Percentiles rank a stretch among this genome's conserved stretches.
These are phyloP conservation scores for Blastobotrys indianensis DNA, from an alignment of 1,139 yeast genomes.

Conservation along the genomic window DNA sequence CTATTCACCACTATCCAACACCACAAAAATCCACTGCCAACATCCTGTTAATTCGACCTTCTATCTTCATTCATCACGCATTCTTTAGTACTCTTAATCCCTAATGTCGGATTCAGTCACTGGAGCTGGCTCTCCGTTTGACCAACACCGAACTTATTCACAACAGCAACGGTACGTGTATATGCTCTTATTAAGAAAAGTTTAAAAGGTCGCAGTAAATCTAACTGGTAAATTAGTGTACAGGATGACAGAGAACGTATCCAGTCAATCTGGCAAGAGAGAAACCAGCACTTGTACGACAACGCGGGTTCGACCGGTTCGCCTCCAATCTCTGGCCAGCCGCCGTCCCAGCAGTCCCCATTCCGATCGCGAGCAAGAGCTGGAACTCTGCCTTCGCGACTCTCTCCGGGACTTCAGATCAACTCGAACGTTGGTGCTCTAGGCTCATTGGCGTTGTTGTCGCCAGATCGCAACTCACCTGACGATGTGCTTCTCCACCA, in stretches of 20 bases:
- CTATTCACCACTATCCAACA: too few relatives aligned
- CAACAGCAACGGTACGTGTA: slow-evolving; percentile 14
- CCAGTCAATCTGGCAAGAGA: slow-evolving; percentile 14
- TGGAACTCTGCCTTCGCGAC: slow-evolving; percentile 41
- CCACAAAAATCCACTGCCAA: too few relatives aligned
- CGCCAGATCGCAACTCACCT: slow-evolving; percentile 27
- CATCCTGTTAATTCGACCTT: too few relatives aligned
- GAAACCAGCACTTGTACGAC: slow-evolving; percentile 3
- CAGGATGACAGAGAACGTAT: slow-evolving; percentile 4
- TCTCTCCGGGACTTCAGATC: slow-evolving; percentile 29
- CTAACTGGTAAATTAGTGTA: slow-evolving; percentile 5
- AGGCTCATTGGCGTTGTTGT: slow-evolving; percentile 31
- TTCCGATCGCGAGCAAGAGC: slow-evolving; percentile 35
- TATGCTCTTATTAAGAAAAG: too few relatives aligned
- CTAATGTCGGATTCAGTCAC: slow-evolving; percentile 19
- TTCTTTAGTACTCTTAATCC: slow-evolving; percentile 4
- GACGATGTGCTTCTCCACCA: slow-evolving; percentile 9
- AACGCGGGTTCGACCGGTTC: slow-evolving; percentile 6
- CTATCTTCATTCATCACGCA: too few relatives aligned
- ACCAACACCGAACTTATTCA: slow-evolving; percentile 16
- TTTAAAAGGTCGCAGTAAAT: too few relatives aligned
- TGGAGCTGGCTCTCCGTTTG: slow-evolving; percentile 27
- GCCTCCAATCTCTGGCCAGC: slow-evolving; percentile 5
- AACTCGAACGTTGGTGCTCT: slow-evolving; percentile 16
- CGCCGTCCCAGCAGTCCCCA: neutral